Base-by-base conservation (phyloP, 345 rosid genomes). In the Kandelia obovata region DNA sequence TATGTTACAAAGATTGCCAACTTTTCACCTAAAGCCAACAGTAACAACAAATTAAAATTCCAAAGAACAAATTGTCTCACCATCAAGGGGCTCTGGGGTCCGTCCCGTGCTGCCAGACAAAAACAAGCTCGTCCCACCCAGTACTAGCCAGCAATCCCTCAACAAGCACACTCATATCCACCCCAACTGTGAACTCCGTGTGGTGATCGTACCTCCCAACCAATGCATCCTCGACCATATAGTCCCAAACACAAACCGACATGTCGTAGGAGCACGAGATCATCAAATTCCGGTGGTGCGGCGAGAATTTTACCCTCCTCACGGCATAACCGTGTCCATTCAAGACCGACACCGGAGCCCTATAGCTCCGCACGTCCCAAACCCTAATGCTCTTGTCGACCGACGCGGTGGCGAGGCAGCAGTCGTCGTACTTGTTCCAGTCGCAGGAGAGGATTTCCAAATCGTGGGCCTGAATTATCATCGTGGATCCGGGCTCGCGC, bases 401-500 rank as follows among this genome's bases (percentile, higher is more conserved):
- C 1, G 98, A 90, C 1, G 84, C 82, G 20, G 91, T 92, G 2
- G 99, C 99, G 39, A 92, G 53, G 15, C 81, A 58, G 34, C 98
- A 95, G 30, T 92, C 98, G 37, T 92, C 97, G 63, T 95, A 92
- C 73, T 95, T 95, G 70, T 92, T 92, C 99, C 98, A 95, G 59
- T 95, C 99, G 68, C 89, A 86, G 0, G 93, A 78, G 55, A 95
- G 62, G 23, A 92, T 84, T 76, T 95, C 98, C 31, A 77, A 86
- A 52, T 92, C 97, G 35, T 95, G 98, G 39, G 82, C 98, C 6
- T 97, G 96, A 53, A 92, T 89, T 21, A 92, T 88, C 98, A 92
- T 89, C 1, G 98, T 92, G 2, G 96, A 89, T 0, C 97, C 91
- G 5, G 96, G 92, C 39, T 95, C 99, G 13, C 98, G 78, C 0